phyloP scores from a whole-genome alignment of 2,329 filamentous ascomycete species.

The Alternaria angustiovoidea region DNA sequence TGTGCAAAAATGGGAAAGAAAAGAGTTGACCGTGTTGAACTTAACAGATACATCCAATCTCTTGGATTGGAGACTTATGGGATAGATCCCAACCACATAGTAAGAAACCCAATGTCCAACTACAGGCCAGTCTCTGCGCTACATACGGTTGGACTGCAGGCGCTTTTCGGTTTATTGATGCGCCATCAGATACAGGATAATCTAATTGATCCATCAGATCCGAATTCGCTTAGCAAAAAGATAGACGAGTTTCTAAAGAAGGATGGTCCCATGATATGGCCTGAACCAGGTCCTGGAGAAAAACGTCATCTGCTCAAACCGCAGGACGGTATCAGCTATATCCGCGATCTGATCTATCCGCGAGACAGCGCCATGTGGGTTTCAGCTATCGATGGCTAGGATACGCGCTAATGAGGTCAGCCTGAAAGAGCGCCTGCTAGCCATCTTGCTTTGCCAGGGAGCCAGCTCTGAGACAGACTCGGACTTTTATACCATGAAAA shows the following conservation, averaged over 20 bases:
- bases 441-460: not conserved
- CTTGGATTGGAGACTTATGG: not conserved
- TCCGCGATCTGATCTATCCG: constrained; percentile 22
- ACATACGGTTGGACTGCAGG: constrained; percentile 15
- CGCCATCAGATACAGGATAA: constrained; percentile 8
- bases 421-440: constrained; percentile 13
- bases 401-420: not conserved
- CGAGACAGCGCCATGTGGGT: constrained; percentile 14
- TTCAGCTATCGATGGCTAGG: not conserved
- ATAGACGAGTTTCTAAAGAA: constrained; percentile 16
- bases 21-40: no score
- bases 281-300: constrained; percentile 6
- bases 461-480: not conserved
- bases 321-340: constrained; percentile 12
- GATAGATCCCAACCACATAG: not conserved
- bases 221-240: constrained; percentile 21
- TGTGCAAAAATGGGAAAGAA: not conserved
- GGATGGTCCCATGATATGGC: constrained; percentile 27
- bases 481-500: not conserved
- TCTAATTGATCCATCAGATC: constrained; percentile 14
- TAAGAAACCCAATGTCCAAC: not conserved
- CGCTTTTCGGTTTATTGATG: constrained; percentile 17
- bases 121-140: not conserved
- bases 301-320: constrained; percentile 20
- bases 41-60: not conserved